Evolutionary conservation across 805 yeast genomes (phyloP).

Genomic region (Candida alai): DNA sequence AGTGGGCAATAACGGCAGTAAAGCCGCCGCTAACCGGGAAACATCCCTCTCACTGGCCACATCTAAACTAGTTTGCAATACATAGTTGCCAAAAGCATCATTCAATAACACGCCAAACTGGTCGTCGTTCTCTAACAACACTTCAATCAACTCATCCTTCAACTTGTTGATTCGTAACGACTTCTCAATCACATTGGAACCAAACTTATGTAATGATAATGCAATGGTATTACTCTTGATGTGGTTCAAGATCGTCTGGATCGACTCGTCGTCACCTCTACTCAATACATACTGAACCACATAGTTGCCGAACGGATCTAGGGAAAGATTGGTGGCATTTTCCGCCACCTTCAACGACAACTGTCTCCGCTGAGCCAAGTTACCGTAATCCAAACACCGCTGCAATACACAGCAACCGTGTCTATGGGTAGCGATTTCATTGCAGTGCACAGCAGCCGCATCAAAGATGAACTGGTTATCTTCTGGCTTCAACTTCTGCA

Average conservation of each 20-base stretch:
- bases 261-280: constrained; percentile 38
- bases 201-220: constrained; percentile 57
- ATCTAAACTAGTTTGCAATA: constrained; percentile 55
- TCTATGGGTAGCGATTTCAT: constrained; percentile 86
- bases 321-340: constrained; percentile 63
- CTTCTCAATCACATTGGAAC: constrained; percentile 58
- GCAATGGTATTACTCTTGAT: constrained; percentile 35
- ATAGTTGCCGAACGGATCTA: constrained; percentile 95
- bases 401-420: constrained; percentile 98
- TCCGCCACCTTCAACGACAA: constrained; percentile 66
- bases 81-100: constrained; percentile 60
- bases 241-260: constrained; percentile 31
- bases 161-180: constrained; percentile 46
- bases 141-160: constrained; percentile 42
- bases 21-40: constrained; percentile 48
- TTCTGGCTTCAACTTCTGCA: constrained; percentile 63
- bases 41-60: constrained; percentile 52
- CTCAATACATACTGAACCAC: constrained; percentile 88
- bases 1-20: constrained; percentile 73
- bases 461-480: constrained; percentile 87
- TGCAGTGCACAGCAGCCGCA: constrained; percentile 69
- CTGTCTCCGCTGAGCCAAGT: constrained; percentile 59
- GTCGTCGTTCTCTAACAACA: constrained; percentile 31
- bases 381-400: constrained; percentile 90
- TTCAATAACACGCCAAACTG: constrained; percentile 44